These are phyloP conservation scores for Xylariaceae sp. DNA, from an alignment of 2,329 filamentous ascomycete genomes.

Conservation along the genomic window DNA sequence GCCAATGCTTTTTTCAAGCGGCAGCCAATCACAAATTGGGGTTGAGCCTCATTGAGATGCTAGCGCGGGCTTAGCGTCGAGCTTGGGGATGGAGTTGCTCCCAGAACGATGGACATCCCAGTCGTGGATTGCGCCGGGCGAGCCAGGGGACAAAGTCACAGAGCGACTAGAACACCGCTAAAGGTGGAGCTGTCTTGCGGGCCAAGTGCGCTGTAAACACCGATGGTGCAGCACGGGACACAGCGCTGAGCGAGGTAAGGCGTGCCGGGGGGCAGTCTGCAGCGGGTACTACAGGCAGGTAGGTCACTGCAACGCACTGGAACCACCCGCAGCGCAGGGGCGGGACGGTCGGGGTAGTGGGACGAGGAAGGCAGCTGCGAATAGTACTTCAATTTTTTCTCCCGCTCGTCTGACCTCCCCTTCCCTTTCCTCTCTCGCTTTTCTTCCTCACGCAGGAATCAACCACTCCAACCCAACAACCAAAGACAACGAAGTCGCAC, in stretches of 20 bases:
- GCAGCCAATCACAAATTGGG: slow-evolving; percentile 25
- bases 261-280: neutral
- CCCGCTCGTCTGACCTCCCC: slow-evolving; percentile 17
- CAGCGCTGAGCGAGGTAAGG: too few species aligned
- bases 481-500: slow-evolving; percentile 67
- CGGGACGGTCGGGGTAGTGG: slow-evolving; percentile 13
- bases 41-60: slow-evolving; percentile 8
- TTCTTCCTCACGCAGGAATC: slow-evolving; percentile 34
- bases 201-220: too few species aligned
- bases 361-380: slow-evolving; percentile 20
- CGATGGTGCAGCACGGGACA: too few species aligned
- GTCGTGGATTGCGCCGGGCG: too few species aligned
- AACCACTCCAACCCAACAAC: slow-evolving; percentile 32
- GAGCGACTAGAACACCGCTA: too few species aligned
- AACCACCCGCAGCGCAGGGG: neutral
- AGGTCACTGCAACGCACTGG: neutral
- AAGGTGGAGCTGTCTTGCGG: too few species aligned
- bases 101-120: neutral
- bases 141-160: too few species aligned
- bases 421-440: slow-evolving; percentile 29
- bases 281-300: neutral
- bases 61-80: neutral
- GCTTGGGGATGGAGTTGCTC: neutral
- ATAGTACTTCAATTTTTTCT: slow-evolving; percentile 26
- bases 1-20: neutral